phyloP scores from a whole-genome alignment of 2,329 filamentous ascomycete species.

The Talaromyces sp. region DNA sequence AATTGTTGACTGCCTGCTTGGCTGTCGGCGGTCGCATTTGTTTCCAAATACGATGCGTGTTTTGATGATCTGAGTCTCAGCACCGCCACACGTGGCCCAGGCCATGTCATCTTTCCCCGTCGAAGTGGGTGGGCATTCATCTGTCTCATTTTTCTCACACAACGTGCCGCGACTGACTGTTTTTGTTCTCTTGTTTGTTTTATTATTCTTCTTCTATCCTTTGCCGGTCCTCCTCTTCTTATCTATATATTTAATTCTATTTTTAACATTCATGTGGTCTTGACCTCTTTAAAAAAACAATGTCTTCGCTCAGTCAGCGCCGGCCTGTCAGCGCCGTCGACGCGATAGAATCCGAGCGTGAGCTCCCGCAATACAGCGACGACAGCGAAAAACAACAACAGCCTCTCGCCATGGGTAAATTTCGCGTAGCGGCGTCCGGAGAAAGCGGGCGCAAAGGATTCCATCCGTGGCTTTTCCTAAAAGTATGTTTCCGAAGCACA shows the following conservation, averaged over 20 bases:
- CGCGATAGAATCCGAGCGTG: not conserved
- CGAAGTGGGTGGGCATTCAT: not conserved
- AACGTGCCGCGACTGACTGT: not conserved
- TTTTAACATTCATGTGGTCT: not conserved
- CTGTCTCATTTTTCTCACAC: not conserved
- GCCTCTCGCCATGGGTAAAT: constrained; percentile 5
- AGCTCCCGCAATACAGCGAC: constrained; percentile 1
- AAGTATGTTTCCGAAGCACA: constrained; percentile 58
- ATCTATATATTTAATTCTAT: not conserved
- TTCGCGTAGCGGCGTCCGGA: constrained; percentile 41
- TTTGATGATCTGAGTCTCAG: not conserved
- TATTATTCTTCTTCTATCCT: not conserved
- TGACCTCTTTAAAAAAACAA: not conserved
- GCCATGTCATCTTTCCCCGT: not conserved
- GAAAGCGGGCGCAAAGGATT: constrained; percentile 65
- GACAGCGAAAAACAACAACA: not conserved
- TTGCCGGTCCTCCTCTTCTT: not conserved
- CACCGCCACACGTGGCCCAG: not conserved
- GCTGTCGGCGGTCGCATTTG: not conserved
- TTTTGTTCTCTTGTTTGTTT: not conserved
- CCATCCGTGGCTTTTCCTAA: constrained; percentile 58
- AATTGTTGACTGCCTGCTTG: not conserved
- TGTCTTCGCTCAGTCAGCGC: constrained; percentile 9
- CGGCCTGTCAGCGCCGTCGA: not conserved
- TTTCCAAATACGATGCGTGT: not conserved